phyloP scores from a whole-genome alignment of 2,329 filamentous ascomycete species.

The Teratosphaeria epicoccoides region DNA sequence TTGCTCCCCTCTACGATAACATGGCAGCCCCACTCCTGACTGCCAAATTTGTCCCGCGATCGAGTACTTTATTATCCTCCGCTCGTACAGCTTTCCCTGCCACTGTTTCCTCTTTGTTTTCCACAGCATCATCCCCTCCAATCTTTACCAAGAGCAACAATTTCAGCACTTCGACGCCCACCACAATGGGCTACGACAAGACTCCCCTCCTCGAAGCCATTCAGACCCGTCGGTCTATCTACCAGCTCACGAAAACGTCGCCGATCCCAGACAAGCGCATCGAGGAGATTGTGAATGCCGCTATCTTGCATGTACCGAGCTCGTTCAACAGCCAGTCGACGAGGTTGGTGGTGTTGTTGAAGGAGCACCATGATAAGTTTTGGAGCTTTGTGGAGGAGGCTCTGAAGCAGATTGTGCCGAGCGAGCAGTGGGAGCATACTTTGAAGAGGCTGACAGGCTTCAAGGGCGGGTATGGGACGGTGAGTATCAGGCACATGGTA shows the following conservation, averaged over 20 bases:
- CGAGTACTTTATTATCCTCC: neutral
- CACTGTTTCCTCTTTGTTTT: neutral
- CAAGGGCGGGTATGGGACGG: slow-evolving; percentile 63
- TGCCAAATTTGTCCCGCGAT: slow-evolving; percentile 4
- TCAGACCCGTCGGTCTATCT: slow-evolving; percentile 53
- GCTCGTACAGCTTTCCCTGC: neutral
- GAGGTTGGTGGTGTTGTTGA: slow-evolving; percentile 66
- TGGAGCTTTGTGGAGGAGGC: slow-evolving; percentile 63
- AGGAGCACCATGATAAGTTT: slow-evolving; percentile 73
- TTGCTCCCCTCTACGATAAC: neutral
- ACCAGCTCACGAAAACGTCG: slow-evolving; percentile 45
- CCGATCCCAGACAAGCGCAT: slow-evolving; percentile 61
- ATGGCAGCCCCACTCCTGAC: slow-evolving; percentile 5
- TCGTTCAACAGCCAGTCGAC: slow-evolving; percentile 86
- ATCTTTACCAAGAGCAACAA: neutral
- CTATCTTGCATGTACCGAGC: slow-evolving; percentile 60
- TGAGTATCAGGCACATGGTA: slow-evolving; percentile 37
- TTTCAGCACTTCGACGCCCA: slow-evolving; percentile 9
- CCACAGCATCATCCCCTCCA: neutral
- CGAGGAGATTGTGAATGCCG: slow-evolving; percentile 49
- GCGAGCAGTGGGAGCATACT: slow-evolving; percentile 50
- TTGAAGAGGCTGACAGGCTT: slow-evolving; percentile 46
- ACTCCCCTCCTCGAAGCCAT: slow-evolving; percentile 50
- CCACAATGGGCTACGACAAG: slow-evolving; percentile 30
- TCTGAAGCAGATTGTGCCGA: slow-evolving; percentile 58